Conservation (phyloP, 305 asterid genomes). For the Striga hermonthica region DNA sequence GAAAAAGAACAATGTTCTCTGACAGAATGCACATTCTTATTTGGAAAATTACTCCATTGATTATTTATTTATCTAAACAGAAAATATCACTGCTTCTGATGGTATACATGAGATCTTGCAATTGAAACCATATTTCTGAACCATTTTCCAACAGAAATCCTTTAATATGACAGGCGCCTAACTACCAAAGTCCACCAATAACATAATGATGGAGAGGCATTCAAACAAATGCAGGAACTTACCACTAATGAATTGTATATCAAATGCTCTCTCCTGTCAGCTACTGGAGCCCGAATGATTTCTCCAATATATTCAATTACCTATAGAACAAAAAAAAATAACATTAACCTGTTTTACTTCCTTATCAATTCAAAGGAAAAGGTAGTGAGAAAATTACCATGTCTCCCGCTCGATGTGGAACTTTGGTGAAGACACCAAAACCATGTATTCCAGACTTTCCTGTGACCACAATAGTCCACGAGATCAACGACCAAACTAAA, state of each 20-base stretch:
- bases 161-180: neutral
- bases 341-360: slow-evolving; percentile 24
- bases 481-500: slow-evolving; percentile 12
- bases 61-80: slow-evolving; percentile 2
- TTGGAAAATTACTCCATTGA: neutral
- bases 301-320: slow-evolving; percentile 93
- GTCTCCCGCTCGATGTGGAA: slow-evolving; percentile 92
- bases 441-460: slow-evolving; percentile 98
- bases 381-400: slow-evolving; percentile 58
- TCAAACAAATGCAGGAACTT: slow-evolving; percentile 37
- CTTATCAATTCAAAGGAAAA: slow-evolving; percentile 22
- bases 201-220: slow-evolving; percentile 22
- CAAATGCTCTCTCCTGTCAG: slow-evolving; percentile 91
- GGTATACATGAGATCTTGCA: neutral
- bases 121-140: slow-evolving; percentile 11
- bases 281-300: slow-evolving; percentile 83
- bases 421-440: slow-evolving; percentile 82
- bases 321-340: slow-evolving; percentile 44
- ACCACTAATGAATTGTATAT: slow-evolving; percentile 94
- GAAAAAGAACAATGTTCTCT: slow-evolving; percentile 1
- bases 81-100: neutral
- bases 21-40: slow-evolving; percentile 5
- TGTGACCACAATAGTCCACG: slow-evolving; percentile 39
- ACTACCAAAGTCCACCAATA: slow-evolving; percentile 16
- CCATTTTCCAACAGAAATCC: slow-evolving; percentile 11